Evolutionary conservation across 2,329 filamentous ascomycete species (phyloP).

Genomic region (Sphaerulina populicola): DNA sequence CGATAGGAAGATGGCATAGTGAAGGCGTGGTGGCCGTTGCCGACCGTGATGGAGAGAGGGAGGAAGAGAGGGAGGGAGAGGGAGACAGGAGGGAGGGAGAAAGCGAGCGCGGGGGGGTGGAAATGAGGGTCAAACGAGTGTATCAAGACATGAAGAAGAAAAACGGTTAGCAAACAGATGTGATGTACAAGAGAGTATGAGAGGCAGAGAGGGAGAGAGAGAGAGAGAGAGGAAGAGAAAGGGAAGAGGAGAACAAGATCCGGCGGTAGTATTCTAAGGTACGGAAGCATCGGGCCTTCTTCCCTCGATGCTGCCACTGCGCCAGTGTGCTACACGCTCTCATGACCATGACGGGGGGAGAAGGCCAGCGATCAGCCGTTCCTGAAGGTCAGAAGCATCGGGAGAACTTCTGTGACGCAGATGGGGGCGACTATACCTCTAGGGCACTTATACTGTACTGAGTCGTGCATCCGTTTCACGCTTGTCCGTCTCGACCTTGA

Average conservation of each 20-base stretch:
- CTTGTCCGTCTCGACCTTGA: not conserved
- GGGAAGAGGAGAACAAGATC: not conserved
- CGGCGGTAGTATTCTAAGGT: not conserved
- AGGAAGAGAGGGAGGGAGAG: too few relatives aligned
- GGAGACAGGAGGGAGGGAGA: too few relatives aligned
- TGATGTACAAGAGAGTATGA: not conserved
- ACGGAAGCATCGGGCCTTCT: not conserved
- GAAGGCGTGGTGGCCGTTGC: not conserved
- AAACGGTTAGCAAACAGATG: conserved; percentile 1
- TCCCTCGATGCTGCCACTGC: not conserved
- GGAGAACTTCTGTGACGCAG: not conserved
- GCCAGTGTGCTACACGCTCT: too few relatives aligned
- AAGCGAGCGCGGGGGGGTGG: not conserved
- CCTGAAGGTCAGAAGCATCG: not conserved
- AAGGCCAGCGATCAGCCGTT: not conserved
- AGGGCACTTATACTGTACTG: too few relatives aligned
- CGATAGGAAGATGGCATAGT: conserved; percentile 9
- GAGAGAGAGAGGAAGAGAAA: not conserved
- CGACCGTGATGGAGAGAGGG: not conserved
- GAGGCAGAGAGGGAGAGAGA: not conserved
- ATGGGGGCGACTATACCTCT: not conserved
- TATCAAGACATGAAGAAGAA: conserved; percentile 3
- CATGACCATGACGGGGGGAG: not conserved
- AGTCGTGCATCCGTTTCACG: conserved; percentile 6
- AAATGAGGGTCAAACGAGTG: conserved; percentile 3